phyloP scores from a whole-genome alignment of 805 yeast genomes.

The Wickerhamiella bombiphila region DNA sequence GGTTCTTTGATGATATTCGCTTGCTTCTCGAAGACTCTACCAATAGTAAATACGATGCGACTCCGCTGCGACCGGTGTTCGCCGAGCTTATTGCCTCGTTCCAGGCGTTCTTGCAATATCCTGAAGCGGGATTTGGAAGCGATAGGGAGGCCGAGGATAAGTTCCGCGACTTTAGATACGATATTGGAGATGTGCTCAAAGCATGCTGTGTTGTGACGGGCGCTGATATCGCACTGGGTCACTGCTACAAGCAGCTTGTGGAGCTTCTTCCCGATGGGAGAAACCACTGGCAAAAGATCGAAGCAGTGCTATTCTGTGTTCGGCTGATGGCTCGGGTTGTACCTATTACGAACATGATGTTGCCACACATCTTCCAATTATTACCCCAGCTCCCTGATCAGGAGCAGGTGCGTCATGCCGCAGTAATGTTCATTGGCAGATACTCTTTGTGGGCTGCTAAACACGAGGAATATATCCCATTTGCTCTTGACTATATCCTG shows the following conservation, averaged over 20 bases:
- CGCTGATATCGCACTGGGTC: slow-evolving; percentile 42
- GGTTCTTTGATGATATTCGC: slow-evolving; percentile 78
- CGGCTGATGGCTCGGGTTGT: slow-evolving; percentile 93
- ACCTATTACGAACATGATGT: slow-evolving; percentile 42
- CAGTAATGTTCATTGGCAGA: slow-evolving; percentile 86
- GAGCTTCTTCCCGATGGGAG: not conserved
- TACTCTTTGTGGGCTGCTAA: slow-evolving; percentile 89
- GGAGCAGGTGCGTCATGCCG: slow-evolving; percentile 77
- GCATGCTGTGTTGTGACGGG: slow-evolving; percentile 91
- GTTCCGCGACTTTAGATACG: slow-evolving; percentile 86
- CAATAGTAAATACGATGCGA: slow-evolving; percentile 27
- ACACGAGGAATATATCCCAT: slow-evolving; percentile 69
- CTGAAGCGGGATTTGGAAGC: slow-evolving; percentile 40
- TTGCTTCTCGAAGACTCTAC: slow-evolving; percentile 36
- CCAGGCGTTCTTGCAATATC: slow-evolving; percentile 61
- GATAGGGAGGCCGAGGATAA: slow-evolving; percentile 80
- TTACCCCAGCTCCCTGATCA: slow-evolving; percentile 67
- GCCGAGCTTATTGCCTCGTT: slow-evolving; percentile 44
- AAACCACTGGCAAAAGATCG: slow-evolving; percentile 81
- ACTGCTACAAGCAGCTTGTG: slow-evolving; percentile 5
- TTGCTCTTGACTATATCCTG: slow-evolving; percentile 72
- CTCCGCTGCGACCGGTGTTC: slow-evolving; percentile 40
- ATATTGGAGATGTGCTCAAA: slow-evolving; percentile 94
- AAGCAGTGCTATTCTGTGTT: slow-evolving; percentile 78
- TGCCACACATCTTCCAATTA: slow-evolving; percentile 64